Evolutionary conservation across 495 filamentous ascomycete species (phyloP), one percentile per base, ranked within the genome.

Genomic region (Lasiosphaeria ovina): DNA sequence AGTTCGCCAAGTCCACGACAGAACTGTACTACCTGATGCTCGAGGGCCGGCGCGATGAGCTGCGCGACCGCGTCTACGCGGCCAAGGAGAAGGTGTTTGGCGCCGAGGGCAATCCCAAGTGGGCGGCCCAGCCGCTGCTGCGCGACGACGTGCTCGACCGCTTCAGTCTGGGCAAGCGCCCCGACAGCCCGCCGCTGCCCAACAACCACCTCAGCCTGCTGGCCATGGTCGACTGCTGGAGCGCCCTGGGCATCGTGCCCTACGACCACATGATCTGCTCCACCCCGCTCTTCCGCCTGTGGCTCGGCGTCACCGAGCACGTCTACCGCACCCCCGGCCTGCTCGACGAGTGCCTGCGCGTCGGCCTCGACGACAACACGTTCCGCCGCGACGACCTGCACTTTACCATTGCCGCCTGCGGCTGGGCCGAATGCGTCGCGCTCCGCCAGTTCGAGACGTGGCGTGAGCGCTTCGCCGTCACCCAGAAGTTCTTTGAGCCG

Each of bases 241-340:
- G 87, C 73, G 89, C 89, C 60, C 80, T 97, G 12, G 89, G 87
- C 36, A 98, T 97, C 62, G 89, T 94, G 36, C 94, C 94, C 1
- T 98, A 98, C 72, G 93, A 98, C 73, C 94, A 98, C 77, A 97
- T 98, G 92, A 96, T 98, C 65, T 98, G 94, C 76, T 96, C 91
- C 11, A 98, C 94, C 12, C 94, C 94, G 85, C 82, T 97, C n/a
- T 98, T 98, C 79, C 89, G 94, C 42, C 84, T 98, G 35, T 97
- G 94, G 93, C 82, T 98, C 51, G 94, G 94, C 51, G 93, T 96
- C n/a, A 92, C 92, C 6, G 93, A 98, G 75, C 96, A 96, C 74
- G 79, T 98, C 17, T 98, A 96, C 78, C 88, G 93, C 55, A 92
- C 92, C 62, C 82, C 85, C 24, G 85, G 83, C 0, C 81, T 96